Evolutionary conservation across 2,329 filamentous ascomycete species (phyloP), one percentile per base, ranked within the genome.

Genomic region (Talaromyces albobiverticillius): DNA sequence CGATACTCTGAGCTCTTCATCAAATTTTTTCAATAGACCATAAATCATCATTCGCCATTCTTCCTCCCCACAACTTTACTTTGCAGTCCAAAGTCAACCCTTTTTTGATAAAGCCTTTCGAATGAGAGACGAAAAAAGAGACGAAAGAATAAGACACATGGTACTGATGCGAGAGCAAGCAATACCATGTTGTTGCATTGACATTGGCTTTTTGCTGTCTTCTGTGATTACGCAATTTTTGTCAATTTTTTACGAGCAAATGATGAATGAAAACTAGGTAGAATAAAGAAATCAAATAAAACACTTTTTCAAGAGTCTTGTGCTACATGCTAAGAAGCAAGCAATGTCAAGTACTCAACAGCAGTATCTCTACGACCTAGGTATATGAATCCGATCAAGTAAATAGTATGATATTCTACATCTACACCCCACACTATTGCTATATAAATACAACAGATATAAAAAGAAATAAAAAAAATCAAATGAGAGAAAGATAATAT

Each of bases 1-100:
- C 71, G 67, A 72, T 74, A 65, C 71, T 74, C 63, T 74, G 62
- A 73, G 64, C 51, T 51, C 11, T 31, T 49, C 25, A 40, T 40
- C 18, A 46, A 52, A 13, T 32, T 53, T 26, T 40, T 52, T 22
- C 50, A 46, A 40, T 52, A 32, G 26, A 26, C 25, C 25, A 49
- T 13, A n/a, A 25, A 18, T 22, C 40, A 45, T 40, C 18, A 26
- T 23, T 49, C 46, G 34, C 22, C 23, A 29, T 5, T 7, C 7
- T 29, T 40, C 2, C 14, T 11, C n/a, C 20, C 16, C 23, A 16
- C 26, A 16, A 20, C 42, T n/a, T 8, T 20, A 20, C 20, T 2
- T 22, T 22, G 36, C 36, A 38, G 18, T 14, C 10, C 3, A 13
- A 9, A 22, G 7, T 40, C 18, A 40, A 40, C 8, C 11, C 36